phyloP scores from a whole-genome alignment of 306 rosid genomes.

The Quercus variabilis region DNA sequence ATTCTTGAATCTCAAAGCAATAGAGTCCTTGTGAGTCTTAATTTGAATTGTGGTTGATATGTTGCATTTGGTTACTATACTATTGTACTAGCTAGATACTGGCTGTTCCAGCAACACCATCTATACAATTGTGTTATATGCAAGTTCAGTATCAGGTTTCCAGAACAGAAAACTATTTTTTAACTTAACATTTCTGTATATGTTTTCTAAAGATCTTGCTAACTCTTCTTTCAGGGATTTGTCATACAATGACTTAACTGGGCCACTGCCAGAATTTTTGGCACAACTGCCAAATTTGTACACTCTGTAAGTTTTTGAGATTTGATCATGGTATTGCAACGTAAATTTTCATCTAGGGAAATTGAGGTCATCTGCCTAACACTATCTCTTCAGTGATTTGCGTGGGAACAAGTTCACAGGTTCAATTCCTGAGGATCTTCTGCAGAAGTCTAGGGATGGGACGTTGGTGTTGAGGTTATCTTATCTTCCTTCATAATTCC shows the following conservation, averaged over 20 bases:
- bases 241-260: background rate
- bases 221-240: slow-evolving; percentile 30
- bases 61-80: background rate
- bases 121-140: background rate
- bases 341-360: background rate
- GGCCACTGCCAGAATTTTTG: no score
- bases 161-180: no score
- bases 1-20: no score
- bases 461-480: background rate
- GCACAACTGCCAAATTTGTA: no score
- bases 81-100: background rate
- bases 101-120: background rate
- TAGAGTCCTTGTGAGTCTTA: no score
- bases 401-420: slow-evolving; percentile 20
- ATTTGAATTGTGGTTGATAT: no score
- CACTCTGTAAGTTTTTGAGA: slow-evolving; percentile 21
- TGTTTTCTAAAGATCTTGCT: no score
- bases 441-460: slow-evolving; percentile 2
- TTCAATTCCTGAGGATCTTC: slow-evolving; percentile 18
- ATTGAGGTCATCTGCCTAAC: background rate
- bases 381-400: slow-evolving; percentile 4
- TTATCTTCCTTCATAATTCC: background rate
- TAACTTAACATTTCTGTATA: no score
- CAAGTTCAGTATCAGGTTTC: no score
- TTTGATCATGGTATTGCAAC: background rate